phyloP scores from a whole-genome alignment of 192 early-diverging fungal genomes.

The Chytriomyces sp. region DNA sequence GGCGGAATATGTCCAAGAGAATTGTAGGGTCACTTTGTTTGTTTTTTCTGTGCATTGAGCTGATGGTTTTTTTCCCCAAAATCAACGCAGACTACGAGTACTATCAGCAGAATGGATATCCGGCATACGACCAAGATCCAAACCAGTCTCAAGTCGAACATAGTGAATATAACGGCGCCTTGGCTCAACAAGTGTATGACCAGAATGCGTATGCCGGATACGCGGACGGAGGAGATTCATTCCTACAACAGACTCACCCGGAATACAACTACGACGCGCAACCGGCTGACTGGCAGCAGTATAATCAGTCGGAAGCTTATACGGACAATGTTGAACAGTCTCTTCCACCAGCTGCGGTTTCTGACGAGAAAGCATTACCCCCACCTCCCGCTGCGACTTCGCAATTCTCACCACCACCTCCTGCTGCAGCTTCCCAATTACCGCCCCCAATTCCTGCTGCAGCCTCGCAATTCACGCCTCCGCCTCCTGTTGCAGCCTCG shows the following conservation, averaged over 20 bases:
- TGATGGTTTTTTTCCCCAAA: neutral
- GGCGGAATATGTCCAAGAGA: neutral
- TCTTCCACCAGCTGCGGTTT: constrained; percentile 1
- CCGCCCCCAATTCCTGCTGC: neutral
- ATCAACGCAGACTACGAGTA: neutral
- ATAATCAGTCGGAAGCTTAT: neutral
- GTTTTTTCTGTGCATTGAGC: neutral
- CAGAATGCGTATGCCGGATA: neutral
- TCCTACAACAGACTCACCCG: neutral
- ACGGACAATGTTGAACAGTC: neutral
- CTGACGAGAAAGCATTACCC: neutral
- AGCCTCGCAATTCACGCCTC: neutral
- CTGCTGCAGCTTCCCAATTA: neutral
- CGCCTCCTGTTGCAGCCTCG: neutral
- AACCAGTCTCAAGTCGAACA: too few species aligned
- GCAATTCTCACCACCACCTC: neutral
- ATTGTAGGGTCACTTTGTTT: too few species aligned
- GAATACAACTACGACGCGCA: neutral
- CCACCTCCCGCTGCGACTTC: neutral
- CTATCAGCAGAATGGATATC: neutral
- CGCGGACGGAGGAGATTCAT: neutral
- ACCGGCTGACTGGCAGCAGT: neutral
- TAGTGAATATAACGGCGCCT: too few species aligned
- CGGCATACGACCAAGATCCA: neutral
- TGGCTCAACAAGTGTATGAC: neutral